phyloP scores from a whole-genome alignment of 2,329 filamentous ascomycete species.

The Septoria linicola region DNA sequence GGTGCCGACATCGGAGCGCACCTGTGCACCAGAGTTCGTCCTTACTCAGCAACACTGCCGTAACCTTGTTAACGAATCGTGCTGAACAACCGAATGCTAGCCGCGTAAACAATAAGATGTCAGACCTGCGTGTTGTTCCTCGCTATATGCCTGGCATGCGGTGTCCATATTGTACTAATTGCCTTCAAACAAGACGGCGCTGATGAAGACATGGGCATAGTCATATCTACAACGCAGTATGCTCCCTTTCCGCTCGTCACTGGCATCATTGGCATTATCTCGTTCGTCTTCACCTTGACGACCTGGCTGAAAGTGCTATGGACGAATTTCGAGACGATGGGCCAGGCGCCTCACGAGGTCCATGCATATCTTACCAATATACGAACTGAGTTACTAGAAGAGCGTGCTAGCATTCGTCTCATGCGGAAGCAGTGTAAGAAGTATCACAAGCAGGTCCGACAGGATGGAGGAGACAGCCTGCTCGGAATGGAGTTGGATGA shows the following conservation, averaged over 20 bases:
- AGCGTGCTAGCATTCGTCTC: conserved; percentile 39
- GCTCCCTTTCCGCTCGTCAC: conserved; percentile 40
- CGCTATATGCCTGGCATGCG: too few relatives aligned
- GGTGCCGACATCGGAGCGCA: too few relatives aligned
- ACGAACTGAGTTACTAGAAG: conserved; percentile 44
- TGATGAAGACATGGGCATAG: conserved; percentile 33
- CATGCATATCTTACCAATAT: conserved; percentile 43
- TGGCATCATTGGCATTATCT: conserved; percentile 44
- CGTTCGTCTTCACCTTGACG: conserved; percentile 46
- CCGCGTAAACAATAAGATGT: too few relatives aligned
- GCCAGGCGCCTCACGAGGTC: conserved; percentile 42
- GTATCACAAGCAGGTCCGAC: conserved; percentile 16
- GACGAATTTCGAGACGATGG: conserved; percentile 42
- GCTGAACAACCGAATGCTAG: too few relatives aligned
- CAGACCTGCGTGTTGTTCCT: too few relatives aligned
- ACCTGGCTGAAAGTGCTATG: conserved; percentile 46
- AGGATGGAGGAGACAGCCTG: conserved; percentile 25
- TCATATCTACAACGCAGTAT: conserved; percentile 34
- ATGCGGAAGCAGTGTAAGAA: conserved; percentile 26
- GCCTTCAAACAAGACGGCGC: too few relatives aligned
- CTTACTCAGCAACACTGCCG: too few relatives aligned
- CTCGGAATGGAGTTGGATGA: conserved; percentile 37
- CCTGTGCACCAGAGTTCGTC: too few relatives aligned
- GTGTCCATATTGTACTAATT: too few relatives aligned
- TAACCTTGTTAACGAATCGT: too few relatives aligned